Evolutionary conservation across 371 early-diverging fungal species (phyloP), one percentile per base, ranked within the genome.

Genomic region (Chytridium lagenaria): DNA sequence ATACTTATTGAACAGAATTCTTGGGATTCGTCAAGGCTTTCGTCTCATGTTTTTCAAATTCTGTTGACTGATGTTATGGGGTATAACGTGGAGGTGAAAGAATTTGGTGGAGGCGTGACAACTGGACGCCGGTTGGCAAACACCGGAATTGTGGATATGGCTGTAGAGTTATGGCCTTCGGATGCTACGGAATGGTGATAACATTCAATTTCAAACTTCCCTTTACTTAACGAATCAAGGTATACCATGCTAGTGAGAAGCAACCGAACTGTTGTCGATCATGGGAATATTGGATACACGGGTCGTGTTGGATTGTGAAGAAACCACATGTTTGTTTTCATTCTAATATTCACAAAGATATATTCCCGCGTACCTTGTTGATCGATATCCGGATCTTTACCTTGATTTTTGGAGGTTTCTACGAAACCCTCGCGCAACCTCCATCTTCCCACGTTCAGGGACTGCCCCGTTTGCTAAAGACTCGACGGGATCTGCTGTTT

Each of bases 361-460:
- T 38, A 44, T 68, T 19, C 73, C 73, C 1, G 19, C 73, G 15
- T 73, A 68, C 59, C 28, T 73, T 28, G 55, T 68, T 1, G 61
- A 67, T 26, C 31, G 39, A 3, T 10, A 68, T 36, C 61, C 68
- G 5, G 33, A 59, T 23, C 23, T 68, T 16, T 28, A 59, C 31
- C 59, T 73, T 37, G 73, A 73, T 36, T 73, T 68, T 38, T 73
- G 73, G 73, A 3, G 68, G 26, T 73, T 73, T 44, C 59, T 73
- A 28, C 59, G 68, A 44, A 73, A 73, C 44, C 68, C 73, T 7
- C 23, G 22, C 1, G 73, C 73, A 1, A 36, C 36, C 19, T 30
- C 38, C 10, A 1, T 44, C 2, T 23, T 73, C n/a, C 44, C 61
- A 7, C 7, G 61, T 7, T 34, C 61, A 12, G 61, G 61, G 5